These are phyloP conservation scores for Mycena venus DNA, from an alignment of 768 basidiomycete species.

Conservation along the genomic window DNA sequence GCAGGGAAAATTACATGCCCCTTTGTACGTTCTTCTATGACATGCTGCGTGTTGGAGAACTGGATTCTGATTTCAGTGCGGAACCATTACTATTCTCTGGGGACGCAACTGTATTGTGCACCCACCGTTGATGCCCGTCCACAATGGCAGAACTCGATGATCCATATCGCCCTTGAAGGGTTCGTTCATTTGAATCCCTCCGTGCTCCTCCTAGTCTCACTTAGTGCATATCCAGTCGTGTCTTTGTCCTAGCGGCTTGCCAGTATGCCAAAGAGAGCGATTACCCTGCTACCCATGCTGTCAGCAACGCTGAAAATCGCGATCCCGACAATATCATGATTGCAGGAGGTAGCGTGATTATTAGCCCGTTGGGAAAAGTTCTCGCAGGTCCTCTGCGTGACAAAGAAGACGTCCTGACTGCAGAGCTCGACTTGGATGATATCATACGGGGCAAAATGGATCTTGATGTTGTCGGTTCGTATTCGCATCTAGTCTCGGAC, in stretches of 20 bases:
- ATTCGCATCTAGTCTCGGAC: not conserved
- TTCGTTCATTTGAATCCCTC: not conserved
- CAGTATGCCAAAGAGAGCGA: constrained; percentile 70
- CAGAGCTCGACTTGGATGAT: constrained; percentile 72
- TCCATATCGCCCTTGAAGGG: constrained; percentile 76
- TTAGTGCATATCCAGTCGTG: constrained; percentile 47
- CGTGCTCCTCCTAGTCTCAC: not conserved
- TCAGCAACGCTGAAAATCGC: constrained; percentile 51
- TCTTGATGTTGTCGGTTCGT: constrained; percentile 59
- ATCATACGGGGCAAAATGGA: constrained; percentile 71
- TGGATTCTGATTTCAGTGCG: constrained; percentile 55
- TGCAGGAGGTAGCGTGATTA: constrained; percentile 72
- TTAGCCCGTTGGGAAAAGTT: constrained; percentile 68
- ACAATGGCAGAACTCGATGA: constrained; percentile 70
- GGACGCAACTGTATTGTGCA: constrained; percentile 73
- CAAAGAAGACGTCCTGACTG: constrained; percentile 66
- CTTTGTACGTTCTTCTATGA: constrained; percentile 54
- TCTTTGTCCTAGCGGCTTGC: constrained; percentile 76
- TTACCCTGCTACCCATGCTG: constrained; percentile 63
- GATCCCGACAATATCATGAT: constrained; percentile 67
- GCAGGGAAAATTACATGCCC: constrained; percentile 82
- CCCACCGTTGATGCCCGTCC: constrained; percentile 75
- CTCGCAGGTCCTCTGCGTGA: constrained; percentile 71
- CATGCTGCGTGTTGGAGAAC: not conserved
- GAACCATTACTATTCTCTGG: constrained; percentile 69